Percentiles rank a stretch among this genome's conserved stretches.
These are phyloP conservation scores for Fusarium subglutinans DNA, from an alignment of 2,329 filamentous ascomycete species.

Conservation along the genomic window DNA sequence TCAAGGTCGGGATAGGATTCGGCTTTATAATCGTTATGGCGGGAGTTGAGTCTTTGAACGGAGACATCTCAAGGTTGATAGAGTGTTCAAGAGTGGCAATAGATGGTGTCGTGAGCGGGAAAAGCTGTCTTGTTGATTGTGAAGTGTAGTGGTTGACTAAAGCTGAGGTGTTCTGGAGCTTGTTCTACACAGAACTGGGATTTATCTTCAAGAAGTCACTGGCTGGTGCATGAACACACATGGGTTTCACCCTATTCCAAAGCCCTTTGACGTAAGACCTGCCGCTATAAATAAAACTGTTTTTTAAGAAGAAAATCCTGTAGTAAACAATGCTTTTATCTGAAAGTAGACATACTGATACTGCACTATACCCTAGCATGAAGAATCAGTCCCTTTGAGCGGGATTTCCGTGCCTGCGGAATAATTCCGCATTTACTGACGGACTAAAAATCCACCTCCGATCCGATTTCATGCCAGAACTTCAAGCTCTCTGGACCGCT, in stretches of 20 bases:
- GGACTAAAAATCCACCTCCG: no score
- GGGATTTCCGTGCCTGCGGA: neutral
- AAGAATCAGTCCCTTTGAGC: neutral
- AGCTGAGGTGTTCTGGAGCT: neutral
- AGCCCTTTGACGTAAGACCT: neutral
- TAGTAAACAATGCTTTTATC: neutral
- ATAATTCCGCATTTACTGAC: neutral
- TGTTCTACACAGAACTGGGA: no score
- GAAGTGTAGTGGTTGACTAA: neutral
- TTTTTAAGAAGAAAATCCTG: rapidly evolving
- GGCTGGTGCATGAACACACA: neutral
- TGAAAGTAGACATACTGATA: no score
- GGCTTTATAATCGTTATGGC: neutral
- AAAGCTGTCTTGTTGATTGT: rapidly evolving
- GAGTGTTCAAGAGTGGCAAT: neutral
- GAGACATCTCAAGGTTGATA: neutral
- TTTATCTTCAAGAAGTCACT: neutral
- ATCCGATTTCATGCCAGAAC: neutral
- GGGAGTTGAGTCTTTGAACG: neutral
- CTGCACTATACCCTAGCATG: no score
- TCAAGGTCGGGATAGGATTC: neutral
- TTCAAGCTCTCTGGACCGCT: rapidly evolving
- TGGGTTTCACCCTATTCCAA: neutral
- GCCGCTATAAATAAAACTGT: rapidly evolving
- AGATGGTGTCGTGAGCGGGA: neutral